Evolutionary conservation across 75 land plant species (phyloP), one percentile per base, ranked within the genome.

Genomic region (Sequoia sempervirens): DNA sequence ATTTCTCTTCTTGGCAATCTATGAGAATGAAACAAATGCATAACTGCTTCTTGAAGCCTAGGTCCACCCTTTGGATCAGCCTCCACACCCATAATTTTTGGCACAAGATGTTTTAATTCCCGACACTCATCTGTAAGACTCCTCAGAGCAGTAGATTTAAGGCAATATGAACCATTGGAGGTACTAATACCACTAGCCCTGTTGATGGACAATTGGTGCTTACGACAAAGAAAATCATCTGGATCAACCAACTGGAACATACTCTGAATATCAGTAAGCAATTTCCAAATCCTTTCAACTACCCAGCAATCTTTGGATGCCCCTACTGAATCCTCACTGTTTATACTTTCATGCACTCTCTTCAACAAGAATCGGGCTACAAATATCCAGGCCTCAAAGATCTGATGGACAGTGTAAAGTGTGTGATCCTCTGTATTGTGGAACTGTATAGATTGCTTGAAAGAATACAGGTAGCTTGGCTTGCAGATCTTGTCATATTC

Each of bases 61-160:
- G 97, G 97, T 43, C 95, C 97, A 0, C 97, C 97, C 37, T 70
- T 90, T 2, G 97, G 97, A 68, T 95, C 97, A 73, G 89, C 97
- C 87, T 93, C 97, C 43, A 89, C 97, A 8, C 86, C 95, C 68
- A 95, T 69, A 8, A 93, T 85, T 79, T 68, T 64, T 6, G 97
- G 97, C 61, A 95, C 93, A 69, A 84, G 91, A 83, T 90, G 91
- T 80, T 82, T 88, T 72, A 95, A 85, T n/a, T 95, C 93, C 86
- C 89, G 92, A 40, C 89, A 91, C 36, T 54, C 54, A 75, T 80
- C 64, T 53, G 92, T 89, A 30, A 91, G 85, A 28, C 83, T 85
- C 1, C 90, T 72, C 84, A 93, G 75, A 34, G 87, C 90, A 1
- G 78, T 76, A n/a, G 97, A 95, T 32, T 93, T 34, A 81, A 95